phyloP scores from a whole-genome alignment of 2,329 filamentous ascomycete genomes.

The Neopestalotiopsis sp. region DNA sequence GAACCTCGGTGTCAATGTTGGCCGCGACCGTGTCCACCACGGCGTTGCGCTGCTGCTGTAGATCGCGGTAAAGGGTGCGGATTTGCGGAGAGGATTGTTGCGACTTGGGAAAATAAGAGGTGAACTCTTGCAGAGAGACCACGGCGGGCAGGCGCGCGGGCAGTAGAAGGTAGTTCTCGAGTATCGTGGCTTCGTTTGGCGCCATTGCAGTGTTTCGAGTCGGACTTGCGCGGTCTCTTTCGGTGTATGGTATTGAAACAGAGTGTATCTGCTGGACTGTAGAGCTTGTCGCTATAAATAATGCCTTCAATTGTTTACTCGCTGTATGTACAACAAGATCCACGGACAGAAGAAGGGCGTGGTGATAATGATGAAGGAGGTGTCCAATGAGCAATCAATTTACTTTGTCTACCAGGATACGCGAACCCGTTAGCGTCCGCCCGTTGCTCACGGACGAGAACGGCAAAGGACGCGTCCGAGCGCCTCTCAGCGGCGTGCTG shows the following conservation, averaged over 20 bases:
- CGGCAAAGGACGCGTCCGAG: slow-evolving; percentile 13
- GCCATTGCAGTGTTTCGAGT: slow-evolving; percentile 58
- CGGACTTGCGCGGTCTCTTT: not conserved
- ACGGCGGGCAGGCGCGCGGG: slow-evolving; percentile 77
- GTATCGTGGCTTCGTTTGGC: slow-evolving; percentile 75
- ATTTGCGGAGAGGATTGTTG: slow-evolving; percentile 71
- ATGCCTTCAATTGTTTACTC: not conserved
- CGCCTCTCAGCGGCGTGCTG: not conserved
- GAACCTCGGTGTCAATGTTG: slow-evolving; percentile 70
- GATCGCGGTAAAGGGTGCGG: slow-evolving; percentile 75
- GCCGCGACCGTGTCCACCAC: slow-evolving; percentile 70
- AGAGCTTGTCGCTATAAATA: too few relatives aligned
- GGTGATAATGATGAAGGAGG: slow-evolving; percentile 7
- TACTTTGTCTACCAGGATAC: slow-evolving; percentile 8
- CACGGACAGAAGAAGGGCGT: not conserved
- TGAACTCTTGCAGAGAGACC: slow-evolving; percentile 77
- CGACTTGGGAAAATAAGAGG: slow-evolving; percentile 73
- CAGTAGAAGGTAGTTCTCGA: slow-evolving; percentile 78
- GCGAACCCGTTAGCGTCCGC: slow-evolving; percentile 11
- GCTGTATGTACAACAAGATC: not conserved
- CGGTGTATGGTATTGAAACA: too few relatives aligned
- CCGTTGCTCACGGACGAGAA: not conserved
- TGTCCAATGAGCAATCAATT: slow-evolving; percentile 7
- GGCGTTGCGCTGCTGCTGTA: slow-evolving; percentile 75
- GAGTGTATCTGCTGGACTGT: too few relatives aligned